phyloP scores from a whole-genome alignment of 2,329 filamentous ascomycete genomes.

The Xylaria sp. region DNA sequence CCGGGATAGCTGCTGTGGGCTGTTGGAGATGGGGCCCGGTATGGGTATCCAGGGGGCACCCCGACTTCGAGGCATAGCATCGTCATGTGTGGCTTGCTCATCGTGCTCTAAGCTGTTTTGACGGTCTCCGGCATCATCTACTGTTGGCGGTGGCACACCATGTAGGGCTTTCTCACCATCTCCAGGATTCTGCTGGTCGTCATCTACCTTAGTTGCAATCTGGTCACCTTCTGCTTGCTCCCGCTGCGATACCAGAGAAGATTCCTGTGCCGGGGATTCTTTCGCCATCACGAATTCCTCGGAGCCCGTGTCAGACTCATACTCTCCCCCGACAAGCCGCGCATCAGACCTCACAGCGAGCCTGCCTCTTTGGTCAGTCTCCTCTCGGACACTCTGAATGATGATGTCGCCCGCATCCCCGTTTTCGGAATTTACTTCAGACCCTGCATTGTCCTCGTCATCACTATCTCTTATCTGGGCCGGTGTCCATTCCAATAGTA shows the following conservation, averaged over 20 bases:
- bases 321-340: not conserved
- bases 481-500: not conserved
- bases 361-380: too few species aligned
- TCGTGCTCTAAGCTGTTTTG: not conserved
- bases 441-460: not conserved
- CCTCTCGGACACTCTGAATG: too few species aligned
- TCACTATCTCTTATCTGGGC: not conserved
- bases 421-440: too few species aligned
- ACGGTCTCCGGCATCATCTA: not conserved
- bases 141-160: not conserved
- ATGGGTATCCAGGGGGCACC: not conserved
- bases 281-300: not conserved
- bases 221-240: not conserved
- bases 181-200: not conserved
- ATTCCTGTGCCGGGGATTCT: not conserved
- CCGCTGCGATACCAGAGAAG: not conserved
- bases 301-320: not conserved
- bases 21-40: not conserved
- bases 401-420: too few species aligned
- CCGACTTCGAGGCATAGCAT: not conserved
- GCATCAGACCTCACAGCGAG: too few species aligned
- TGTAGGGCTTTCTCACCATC: not conserved
- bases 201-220: not conserved
- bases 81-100: not conserved
- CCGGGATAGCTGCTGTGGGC: not conserved